Conservation (phyloP, 306 rosid genomes). For the Acacia confusa region DNA sequence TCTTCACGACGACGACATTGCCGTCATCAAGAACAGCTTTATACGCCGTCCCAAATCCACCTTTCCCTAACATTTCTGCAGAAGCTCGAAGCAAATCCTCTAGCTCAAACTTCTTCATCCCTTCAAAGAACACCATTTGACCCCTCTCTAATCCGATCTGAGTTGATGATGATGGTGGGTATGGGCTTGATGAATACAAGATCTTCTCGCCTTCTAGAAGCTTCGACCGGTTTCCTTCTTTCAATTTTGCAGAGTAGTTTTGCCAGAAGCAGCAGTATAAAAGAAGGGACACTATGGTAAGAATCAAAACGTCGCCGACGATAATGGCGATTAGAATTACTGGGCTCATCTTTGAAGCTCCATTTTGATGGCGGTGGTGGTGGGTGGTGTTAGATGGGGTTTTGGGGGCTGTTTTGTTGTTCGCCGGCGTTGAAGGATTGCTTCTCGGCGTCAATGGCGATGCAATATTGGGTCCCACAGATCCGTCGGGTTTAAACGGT, state of each 20-base stretch:
- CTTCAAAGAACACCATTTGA: conserved; percentile 89
- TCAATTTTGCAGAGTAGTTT: conserved; percentile 46
- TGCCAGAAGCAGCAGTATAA: conserved; percentile 80
- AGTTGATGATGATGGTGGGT: conserved; percentile 37
- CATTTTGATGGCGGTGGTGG: conserved; percentile 34
- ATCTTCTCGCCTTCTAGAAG: conserved; percentile 79
- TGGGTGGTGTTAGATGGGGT: neutral
- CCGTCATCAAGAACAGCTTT: conserved; percentile 95
- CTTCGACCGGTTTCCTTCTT: conserved; percentile 54
- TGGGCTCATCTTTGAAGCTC: conserved; percentile 51
- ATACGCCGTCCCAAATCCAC: conserved; percentile 97
- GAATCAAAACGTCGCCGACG: conserved; percentile 67
- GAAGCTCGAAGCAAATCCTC: conserved; percentile 94
- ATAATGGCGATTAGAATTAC: conserved; percentile 65
- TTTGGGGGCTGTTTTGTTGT: conserved; percentile 23
- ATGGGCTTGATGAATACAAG: conserved; percentile 86
- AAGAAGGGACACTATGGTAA: conserved; percentile 51
- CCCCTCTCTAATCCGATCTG: conserved; percentile 76
- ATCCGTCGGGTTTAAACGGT: conserved; percentile 67
- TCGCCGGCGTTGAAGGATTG: conserved; percentile 50
- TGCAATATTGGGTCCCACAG: conserved; percentile 67
- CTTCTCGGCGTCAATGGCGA: conserved; percentile 55
- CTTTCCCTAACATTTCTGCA: conserved; percentile 97
- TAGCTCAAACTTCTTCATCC: conserved; percentile 76
- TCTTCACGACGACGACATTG: conserved; percentile 85